A percentile compares a stretch with the other conserved stretches of the same genome.
These are phyloP conservation scores for Heterobasidion occidentale DNA, from an alignment of 1,284 basidiomycete genomes.

Conservation along the genomic window DNA sequence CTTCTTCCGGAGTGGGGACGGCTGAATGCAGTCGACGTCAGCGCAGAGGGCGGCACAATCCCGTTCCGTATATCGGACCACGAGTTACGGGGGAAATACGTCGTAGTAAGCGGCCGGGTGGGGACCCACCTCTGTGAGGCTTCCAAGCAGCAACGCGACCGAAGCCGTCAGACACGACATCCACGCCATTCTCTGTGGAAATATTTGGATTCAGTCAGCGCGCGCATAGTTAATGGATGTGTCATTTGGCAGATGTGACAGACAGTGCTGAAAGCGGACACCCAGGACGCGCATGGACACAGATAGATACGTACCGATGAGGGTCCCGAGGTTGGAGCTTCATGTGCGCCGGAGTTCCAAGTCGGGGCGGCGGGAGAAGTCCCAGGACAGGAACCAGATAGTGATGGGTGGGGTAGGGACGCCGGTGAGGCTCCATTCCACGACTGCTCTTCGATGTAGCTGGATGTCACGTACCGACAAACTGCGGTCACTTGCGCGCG, in stretches of 20 bases:
- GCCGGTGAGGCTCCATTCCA: too few relatives aligned
- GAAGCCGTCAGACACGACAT: slow-evolving; percentile 22
- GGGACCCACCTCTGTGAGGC: slow-evolving; percentile 22
- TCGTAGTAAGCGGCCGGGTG: neutral
- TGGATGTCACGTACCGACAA: slow-evolving; percentile 17
- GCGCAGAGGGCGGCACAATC: neutral
- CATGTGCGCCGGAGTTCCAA: neutral
- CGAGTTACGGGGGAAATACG: too few relatives aligned
- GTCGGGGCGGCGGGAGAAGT: neutral
- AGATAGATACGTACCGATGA: too few relatives aligned
- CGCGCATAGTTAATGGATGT: neutral
- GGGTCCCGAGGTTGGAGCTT: neutral
- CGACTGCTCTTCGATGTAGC: slow-evolving; percentile 12
- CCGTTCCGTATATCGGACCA: neutral
- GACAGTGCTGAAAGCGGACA: too few relatives aligned
- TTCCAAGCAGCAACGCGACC: slow-evolving; percentile 20
- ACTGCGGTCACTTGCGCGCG: slow-evolving; percentile 17
- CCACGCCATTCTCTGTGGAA: slow-evolving; percentile 22
- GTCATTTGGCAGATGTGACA: too few relatives aligned
- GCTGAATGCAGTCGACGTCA: slow-evolving; percentile 14
- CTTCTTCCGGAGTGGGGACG: slow-evolving; percentile 22
- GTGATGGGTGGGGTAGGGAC: slow-evolving; percentile 13
- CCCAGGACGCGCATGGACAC: too few relatives aligned
- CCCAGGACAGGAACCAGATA: slow-evolving; percentile 7
- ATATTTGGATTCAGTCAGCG: neutral